A percentile compares a stretch with the other conserved stretches of the same genome.
These are phyloP conservation scores for Zoysia japonica DNA, from an alignment of 176 grass and related monocot genomes.

Conservation along the genomic window DNA sequence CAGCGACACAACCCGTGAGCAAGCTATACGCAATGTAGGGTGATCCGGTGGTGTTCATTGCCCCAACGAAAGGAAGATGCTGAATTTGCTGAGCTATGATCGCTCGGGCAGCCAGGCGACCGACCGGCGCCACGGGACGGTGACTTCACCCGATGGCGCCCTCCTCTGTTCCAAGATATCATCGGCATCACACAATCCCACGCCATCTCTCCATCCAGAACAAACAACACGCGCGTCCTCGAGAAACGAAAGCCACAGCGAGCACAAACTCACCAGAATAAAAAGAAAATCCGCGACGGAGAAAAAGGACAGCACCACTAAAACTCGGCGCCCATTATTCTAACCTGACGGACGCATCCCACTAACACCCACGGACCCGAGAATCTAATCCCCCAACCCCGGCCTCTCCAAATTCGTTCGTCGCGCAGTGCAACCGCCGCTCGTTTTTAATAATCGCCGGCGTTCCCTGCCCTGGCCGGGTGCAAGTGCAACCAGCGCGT, in stretches of 20 bases:
- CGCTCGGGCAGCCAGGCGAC: not conserved
- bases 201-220: not conserved
- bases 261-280: not conserved
- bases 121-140: too few relatives aligned
- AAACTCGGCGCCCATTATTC: conserved; percentile 1
- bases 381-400: conserved; percentile 25
- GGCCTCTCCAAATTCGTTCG: not conserved
- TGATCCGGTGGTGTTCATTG: not conserved
- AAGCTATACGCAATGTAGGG: too few relatives aligned
- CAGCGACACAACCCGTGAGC: too few relatives aligned
- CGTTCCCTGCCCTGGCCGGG: not conserved
- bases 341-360: not conserved
- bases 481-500: too few relatives aligned
- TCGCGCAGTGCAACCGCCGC: conserved; percentile 7
- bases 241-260: conserved; percentile 2
- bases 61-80: not conserved
- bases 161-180: not conserved
- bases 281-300: not conserved
- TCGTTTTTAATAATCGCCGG: not conserved
- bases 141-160: not conserved
- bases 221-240: not conserved
- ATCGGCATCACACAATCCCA: not conserved
- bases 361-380: not conserved
- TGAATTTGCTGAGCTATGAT: not conserved
- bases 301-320: not conserved